phyloP scores from a whole-genome alignment of 2,329 filamentous ascomycete genomes.

The Exophiala mesophila region DNA sequence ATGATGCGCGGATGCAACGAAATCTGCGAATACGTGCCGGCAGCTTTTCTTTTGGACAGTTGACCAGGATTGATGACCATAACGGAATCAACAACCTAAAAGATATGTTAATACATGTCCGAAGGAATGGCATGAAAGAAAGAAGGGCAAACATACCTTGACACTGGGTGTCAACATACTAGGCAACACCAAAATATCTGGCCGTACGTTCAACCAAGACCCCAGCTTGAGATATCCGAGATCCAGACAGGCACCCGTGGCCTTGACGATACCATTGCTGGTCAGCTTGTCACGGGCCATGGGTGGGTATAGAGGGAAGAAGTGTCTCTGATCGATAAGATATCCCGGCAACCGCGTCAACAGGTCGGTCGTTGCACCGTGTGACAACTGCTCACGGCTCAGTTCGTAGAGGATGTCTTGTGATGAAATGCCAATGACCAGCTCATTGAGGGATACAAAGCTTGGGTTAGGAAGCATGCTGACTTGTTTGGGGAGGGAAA shows the following conservation, averaged over 20 bases:
- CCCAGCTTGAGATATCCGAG: constrained; percentile 79
- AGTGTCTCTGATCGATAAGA: constrained; percentile 84
- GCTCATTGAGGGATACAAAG: constrained; percentile 82
- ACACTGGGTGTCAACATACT: constrained; percentile 81
- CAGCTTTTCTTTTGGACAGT: constrained; percentile 74
- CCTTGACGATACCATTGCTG: constrained; percentile 58
- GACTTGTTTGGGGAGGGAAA: constrained; percentile 71
- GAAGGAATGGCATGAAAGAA: not conserved
- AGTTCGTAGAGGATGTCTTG: constrained; percentile 83
- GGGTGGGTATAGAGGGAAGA: constrained; percentile 83
- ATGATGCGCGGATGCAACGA: constrained; percentile 63
- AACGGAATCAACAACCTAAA: constrained; percentile 82
- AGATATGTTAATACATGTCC: not conserved
- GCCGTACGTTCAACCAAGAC: constrained; percentile 81
- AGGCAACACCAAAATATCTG: constrained; percentile 78
- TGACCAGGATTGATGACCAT: constrained; percentile 86
- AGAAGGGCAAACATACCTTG: constrained; percentile 56
- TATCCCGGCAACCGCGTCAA: constrained; percentile 69
- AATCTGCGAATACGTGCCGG: constrained; percentile 82
- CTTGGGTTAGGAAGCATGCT: constrained; percentile 85
- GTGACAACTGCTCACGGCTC: constrained; percentile 64
- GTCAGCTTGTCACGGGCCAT: constrained; percentile 63
- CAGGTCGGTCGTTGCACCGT: constrained; percentile 53
- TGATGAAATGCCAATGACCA: constrained; percentile 71
- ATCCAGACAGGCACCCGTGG: constrained; percentile 75